Evolutionary conservation across 2,329 filamentous ascomycete genomes (phyloP).

Genomic region (Blastomyces gilchristii): DNA sequence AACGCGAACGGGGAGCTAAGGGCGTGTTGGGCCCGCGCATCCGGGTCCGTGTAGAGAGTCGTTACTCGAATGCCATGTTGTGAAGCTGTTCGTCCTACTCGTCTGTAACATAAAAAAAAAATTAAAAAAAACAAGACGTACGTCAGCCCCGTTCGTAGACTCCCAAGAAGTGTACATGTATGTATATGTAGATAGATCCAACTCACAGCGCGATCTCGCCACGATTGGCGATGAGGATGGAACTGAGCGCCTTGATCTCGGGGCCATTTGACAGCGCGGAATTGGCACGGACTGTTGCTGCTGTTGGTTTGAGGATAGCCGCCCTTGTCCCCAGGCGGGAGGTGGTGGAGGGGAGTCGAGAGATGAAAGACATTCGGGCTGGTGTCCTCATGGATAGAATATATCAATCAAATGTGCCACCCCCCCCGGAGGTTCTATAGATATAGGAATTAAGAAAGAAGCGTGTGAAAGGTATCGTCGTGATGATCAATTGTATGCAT

Average conservation of each 20-base stretch:
- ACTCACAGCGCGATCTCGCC: slow-evolving; percentile 80
- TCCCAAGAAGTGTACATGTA: background rate
- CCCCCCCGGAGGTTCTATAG: no score
- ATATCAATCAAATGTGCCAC: background rate
- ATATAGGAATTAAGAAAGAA: background rate
- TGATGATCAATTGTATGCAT: background rate
- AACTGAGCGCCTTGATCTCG: slow-evolving; percentile 44
- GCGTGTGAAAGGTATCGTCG: background rate
- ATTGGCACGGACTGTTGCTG: slow-evolving; percentile 8
- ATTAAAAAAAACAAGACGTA: no score
- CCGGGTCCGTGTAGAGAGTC: slow-evolving; percentile 88
- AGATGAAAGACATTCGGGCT: slow-evolving; percentile 13
- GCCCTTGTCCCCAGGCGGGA: slow-evolving; percentile 14
- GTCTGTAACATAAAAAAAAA: slow-evolving; percentile 30
- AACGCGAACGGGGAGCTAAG: slow-evolving; percentile 72
- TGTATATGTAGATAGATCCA: background rate
- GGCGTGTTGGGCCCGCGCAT: slow-evolving; percentile 79
- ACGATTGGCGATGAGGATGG: slow-evolving; percentile 89
- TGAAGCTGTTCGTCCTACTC: slow-evolving; percentile 79
- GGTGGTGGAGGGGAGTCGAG: slow-evolving; percentile 13
- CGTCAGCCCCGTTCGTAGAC: no score
- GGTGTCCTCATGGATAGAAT: background rate
- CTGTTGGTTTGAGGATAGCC: slow-evolving; percentile 11
- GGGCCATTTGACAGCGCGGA: slow-evolving; percentile 13
- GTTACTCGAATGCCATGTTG: slow-evolving; percentile 86